phyloP scores from a whole-genome alignment of 192 early-diverging fungal species.

The Coemansia sp. region DNA sequence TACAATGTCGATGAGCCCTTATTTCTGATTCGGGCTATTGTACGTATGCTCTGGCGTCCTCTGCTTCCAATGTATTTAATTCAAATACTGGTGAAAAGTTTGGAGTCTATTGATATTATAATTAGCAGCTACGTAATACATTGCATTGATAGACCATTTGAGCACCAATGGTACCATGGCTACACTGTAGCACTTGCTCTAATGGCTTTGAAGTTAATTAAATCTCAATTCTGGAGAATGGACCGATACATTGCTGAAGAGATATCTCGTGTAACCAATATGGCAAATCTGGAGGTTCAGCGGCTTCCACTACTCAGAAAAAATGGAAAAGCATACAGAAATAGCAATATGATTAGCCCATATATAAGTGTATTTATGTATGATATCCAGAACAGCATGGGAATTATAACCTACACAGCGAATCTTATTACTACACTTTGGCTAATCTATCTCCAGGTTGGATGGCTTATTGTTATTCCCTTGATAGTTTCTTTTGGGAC shows the following conservation, averaged over 20 bases:
- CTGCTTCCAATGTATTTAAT: constrained; percentile 31
- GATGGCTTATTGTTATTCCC: constrained; percentile 26
- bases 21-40: constrained; percentile 27
- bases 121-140: constrained; percentile 15
- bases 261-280: constrained; percentile 10
- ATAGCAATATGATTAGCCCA: background rate
- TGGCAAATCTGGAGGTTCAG: constrained; percentile 32
- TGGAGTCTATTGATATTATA: background rate
- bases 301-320: constrained; percentile 24
- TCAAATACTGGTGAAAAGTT: constrained; percentile 6
- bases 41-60: constrained; percentile 43
- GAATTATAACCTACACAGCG: background rate
- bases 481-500: background rate
- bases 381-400: background rate
- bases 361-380: background rate
- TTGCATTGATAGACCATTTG: constrained; percentile 23
- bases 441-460: constrained; percentile 22
- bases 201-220: background rate
- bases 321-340: background rate
- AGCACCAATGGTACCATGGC: constrained; percentile 26
- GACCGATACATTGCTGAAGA: background rate
- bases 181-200: constrained; percentile 6
- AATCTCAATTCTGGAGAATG: constrained; percentile 4
- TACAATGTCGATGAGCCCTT: constrained; percentile 25
- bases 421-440: constrained; percentile 1